These are phyloP conservation scores for Ogataea parapolymorpha DNA, from an alignment of 805 yeast genomes.

Conservation along the genomic window DNA sequence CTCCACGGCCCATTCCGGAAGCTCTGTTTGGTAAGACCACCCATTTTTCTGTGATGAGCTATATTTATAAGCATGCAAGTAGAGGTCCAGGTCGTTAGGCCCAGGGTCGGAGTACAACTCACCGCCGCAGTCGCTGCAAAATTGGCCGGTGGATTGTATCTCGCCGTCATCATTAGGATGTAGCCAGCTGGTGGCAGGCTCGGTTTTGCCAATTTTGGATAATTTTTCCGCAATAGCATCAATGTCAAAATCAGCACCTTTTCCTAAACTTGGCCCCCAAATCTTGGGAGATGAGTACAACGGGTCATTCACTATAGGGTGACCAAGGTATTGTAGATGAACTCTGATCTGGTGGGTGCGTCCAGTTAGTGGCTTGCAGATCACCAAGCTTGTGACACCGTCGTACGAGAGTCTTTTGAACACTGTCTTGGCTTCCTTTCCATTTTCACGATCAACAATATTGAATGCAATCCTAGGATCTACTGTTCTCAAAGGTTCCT, in stretches of 20 bases:
- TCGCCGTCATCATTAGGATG: slow-evolving; percentile 63
- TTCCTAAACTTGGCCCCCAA: slow-evolving; percentile 81
- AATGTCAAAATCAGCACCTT: slow-evolving; percentile 45
- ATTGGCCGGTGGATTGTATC: slow-evolving; percentile 46
- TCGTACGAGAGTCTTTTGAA: slow-evolving; percentile 71
- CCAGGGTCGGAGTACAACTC: slow-evolving; percentile 86
- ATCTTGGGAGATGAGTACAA: slow-evolving; percentile 72
- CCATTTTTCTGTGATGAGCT: slow-evolving; percentile 43
- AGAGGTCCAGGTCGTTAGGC: slow-evolving; percentile 77
- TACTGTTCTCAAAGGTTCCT: slow-evolving; percentile 63
- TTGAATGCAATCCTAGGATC: slow-evolving; percentile 74
- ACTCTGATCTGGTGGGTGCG: slow-evolving; percentile 95
- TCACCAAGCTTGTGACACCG: slow-evolving; percentile 62
- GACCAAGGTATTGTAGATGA: slow-evolving; percentile 84
- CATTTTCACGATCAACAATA: slow-evolving; percentile 47
- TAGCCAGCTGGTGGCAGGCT: slow-evolving; percentile 65
- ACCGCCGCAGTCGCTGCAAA: slow-evolving; percentile 64
- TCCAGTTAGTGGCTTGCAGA: slow-evolving; percentile 86
- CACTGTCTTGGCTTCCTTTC: slow-evolving; percentile 70
- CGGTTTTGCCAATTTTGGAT: slow-evolving; percentile 67
- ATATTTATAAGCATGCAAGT: slow-evolving; percentile 89
- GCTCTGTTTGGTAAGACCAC: slow-evolving; percentile 74
- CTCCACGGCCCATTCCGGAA: slow-evolving; percentile 80
- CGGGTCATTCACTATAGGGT: slow-evolving; percentile 91
- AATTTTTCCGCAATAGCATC: slow-evolving; percentile 46